A percentile compares a stretch with the other conserved stretches of the same genome.
phyloP scores from a whole-genome alignment of 2,329 filamentous ascomycete genomes.

The Huntiella savannae region DNA sequence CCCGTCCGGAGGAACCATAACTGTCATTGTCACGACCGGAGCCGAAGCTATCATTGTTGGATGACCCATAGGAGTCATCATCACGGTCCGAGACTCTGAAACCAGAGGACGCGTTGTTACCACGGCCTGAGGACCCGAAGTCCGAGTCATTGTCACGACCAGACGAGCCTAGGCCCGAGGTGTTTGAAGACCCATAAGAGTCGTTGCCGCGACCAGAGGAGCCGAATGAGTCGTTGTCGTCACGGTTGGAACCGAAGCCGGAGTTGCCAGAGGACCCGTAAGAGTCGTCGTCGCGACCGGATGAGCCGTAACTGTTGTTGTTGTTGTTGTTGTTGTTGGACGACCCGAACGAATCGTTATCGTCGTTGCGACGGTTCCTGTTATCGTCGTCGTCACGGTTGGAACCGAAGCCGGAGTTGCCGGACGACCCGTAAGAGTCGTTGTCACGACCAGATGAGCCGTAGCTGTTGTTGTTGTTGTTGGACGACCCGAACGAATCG shows the following conservation, averaged over 20 bases:
- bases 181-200: not conserved
- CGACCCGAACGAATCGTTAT: conserved; percentile 7
- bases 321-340: no score
- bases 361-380: conserved; percentile 10
- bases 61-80: conserved; percentile 6
- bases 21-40: conserved; percentile 12
- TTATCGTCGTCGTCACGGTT: conserved; percentile 9
- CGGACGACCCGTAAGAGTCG: conserved; percentile 12
- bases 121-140: not conserved
- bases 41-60: conserved; percentile 10
- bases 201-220: conserved; percentile 1
- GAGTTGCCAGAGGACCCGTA: conserved; percentile 12
- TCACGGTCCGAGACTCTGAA: not conserved
- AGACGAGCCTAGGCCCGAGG: not conserved
- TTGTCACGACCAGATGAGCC: conserved; percentile 12
- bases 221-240: conserved; percentile 12
- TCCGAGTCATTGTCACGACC: not conserved
- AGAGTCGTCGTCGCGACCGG: conserved; percentile 12
- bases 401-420: conserved; percentile 8
- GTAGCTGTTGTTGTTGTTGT: no score
- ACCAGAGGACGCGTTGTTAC: not conserved
- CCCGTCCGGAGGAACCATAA: no score
- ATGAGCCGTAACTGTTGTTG: conserved; percentile 5
- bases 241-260: not conserved
- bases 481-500: not conserved